A percentile compares a stretch with the other conserved stretches of the same genome.
phyloP scores from a whole-genome alignment of 805 yeast species.

The Candida succiphila region DNA sequence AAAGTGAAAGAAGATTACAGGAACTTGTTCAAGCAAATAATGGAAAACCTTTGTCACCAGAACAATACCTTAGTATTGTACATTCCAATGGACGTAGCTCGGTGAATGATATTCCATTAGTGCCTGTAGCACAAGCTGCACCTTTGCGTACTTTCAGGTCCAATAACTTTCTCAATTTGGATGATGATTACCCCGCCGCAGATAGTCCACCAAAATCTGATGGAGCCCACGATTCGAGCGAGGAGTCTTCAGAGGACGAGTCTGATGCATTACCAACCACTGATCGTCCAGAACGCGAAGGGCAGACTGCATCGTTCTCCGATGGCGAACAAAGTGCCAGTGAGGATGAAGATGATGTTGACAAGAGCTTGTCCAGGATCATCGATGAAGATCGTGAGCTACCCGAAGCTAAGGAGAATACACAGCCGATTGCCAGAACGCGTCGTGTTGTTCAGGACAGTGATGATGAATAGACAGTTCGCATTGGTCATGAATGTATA shows the following conservation, averaged over 20 bases:
- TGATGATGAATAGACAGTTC: conserved; percentile 5
- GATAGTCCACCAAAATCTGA: too few species aligned
- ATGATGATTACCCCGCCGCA: too few species aligned
- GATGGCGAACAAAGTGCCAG: neutral
- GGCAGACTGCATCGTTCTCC: too few species aligned
- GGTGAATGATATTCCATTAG: neutral
- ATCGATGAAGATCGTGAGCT: neutral
- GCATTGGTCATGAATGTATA: too few species aligned
- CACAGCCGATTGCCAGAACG: conserved; percentile 1
- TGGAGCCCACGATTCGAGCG: too few species aligned
- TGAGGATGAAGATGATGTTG: neutral
- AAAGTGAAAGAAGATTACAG: conserved; percentile 42
- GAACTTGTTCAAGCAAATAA: conserved; percentile 15
- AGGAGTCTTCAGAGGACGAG: too few species aligned
- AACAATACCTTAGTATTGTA: conserved; percentile 10
- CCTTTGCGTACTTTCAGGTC: too few species aligned
- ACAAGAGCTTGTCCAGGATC: neutral
- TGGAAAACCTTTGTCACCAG: conserved; percentile 17
- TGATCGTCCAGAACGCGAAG: too few species aligned
- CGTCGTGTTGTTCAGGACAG: conserved; percentile 6
- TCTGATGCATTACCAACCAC: too few species aligned
- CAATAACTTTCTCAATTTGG: too few species aligned
- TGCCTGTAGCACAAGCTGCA: neutral
- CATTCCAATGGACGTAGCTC: too few species aligned
- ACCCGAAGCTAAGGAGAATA: conserved; percentile 1